Evolutionary conservation across 2,329 filamentous ascomycete species (phyloP).

Genomic region (Lasiodiplodia sp.): DNA sequence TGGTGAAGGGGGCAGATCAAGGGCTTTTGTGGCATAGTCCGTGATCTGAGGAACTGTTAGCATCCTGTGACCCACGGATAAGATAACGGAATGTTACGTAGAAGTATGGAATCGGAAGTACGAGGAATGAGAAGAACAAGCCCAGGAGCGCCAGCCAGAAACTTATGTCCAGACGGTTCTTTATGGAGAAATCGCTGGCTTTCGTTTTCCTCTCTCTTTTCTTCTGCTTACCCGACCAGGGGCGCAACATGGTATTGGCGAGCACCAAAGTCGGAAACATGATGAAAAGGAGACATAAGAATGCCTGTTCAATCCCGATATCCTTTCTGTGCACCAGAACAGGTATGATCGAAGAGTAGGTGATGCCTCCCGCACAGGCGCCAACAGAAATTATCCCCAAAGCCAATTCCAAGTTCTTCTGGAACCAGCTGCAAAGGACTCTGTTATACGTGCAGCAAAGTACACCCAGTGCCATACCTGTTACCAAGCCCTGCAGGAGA

Average conservation of each 20-base stretch:
- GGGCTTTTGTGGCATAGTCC: neutral
- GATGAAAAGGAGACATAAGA: constrained; percentile 34
- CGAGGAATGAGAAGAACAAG: constrained; percentile 15
- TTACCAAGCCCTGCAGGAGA: constrained; percentile 45
- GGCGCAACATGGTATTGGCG: constrained; percentile 33
- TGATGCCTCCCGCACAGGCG: constrained; percentile 44
- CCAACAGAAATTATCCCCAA: constrained; percentile 44
- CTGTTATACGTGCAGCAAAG: constrained; percentile 41
- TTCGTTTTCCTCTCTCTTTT: neutral
- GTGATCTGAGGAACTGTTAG: constrained; percentile 9
- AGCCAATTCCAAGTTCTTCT: constrained; percentile 42
- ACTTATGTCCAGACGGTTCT: constrained; percentile 34
- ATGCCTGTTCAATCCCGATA: constrained; percentile 43
- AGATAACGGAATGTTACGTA: constrained; percentile 30
- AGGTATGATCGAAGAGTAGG: constrained; percentile 42
- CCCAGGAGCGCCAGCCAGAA: constrained; percentile 35
- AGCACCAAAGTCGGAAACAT: constrained; percentile 32
- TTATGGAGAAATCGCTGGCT: constrained; percentile 24
- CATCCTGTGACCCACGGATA: too few relatives aligned
- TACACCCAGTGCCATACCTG: constrained; percentile 44
- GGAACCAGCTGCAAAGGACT: constrained; percentile 46
- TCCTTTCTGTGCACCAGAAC: constrained; percentile 36
- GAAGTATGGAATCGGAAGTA: constrained; percentile 35
- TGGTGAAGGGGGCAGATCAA: neutral
- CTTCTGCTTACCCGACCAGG: constrained; percentile 33